Evolutionary conservation across 108 stramenopile species (phyloP).

Genomic region (Cyclotella baltica): DNA sequence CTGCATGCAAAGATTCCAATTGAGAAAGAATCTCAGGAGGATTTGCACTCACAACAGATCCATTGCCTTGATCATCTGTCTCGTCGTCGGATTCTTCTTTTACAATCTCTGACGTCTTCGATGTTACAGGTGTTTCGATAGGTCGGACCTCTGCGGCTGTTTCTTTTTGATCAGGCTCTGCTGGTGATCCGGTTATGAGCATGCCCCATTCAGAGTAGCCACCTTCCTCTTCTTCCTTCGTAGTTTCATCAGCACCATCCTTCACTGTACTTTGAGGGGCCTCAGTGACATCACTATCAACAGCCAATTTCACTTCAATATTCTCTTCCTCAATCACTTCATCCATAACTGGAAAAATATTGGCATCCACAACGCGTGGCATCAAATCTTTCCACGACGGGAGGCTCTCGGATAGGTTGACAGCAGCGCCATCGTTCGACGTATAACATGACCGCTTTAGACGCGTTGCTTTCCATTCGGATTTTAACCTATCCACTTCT

Average conservation of each 20-base stretch:
- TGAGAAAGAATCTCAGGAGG: slow-evolving; percentile 39
- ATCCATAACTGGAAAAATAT: slow-evolving; percentile 32
- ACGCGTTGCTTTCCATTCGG: slow-evolving; percentile 59
- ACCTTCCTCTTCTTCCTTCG: not conserved
- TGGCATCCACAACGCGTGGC: slow-evolving; percentile 33
- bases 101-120: not conserved
- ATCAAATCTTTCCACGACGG: slow-evolving; percentile 40
- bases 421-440: not conserved
- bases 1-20: slow-evolving; percentile 23
- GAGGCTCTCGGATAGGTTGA: not conserved
- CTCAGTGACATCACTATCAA: no score
- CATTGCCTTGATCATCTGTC: not conserved
- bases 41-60: slow-evolving; percentile 15
- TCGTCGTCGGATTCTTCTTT: not conserved
- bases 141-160: not conserved
- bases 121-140: not conserved
- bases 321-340: slow-evolving; percentile 21
- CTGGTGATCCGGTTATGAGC: not conserved
- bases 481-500: slow-evolving; percentile 43
- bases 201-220: slow-evolving; percentile 19
- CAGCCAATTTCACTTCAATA: no score
- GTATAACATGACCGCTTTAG: slow-evolving; percentile 11
- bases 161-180: not conserved
- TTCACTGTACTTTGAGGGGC: no score
- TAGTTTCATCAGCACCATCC: not conserved